phyloP scores from a whole-genome alignment of 164 flowering plant species.

The Chloranthus sessilifolius region DNA sequence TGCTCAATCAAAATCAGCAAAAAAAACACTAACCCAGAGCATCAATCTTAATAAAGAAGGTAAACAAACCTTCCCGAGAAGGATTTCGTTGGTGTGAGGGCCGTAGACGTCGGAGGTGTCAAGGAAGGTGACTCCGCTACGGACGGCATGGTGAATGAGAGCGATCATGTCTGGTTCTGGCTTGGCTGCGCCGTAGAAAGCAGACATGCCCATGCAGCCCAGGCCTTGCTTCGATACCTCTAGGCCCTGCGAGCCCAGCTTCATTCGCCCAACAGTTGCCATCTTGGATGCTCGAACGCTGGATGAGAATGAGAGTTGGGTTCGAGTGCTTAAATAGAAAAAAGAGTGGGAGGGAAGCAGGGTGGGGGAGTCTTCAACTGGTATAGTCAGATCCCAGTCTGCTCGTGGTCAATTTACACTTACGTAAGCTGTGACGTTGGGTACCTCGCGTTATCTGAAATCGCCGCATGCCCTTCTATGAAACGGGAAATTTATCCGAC shows the following conservation, averaged over 20 bases:
- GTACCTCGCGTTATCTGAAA: too few species aligned
- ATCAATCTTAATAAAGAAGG: neutral
- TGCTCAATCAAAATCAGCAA: neutral
- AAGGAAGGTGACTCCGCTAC: slow-evolving; percentile 26
- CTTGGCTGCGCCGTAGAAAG: slow-evolving; percentile 26
- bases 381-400: too few species aligned
- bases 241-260: slow-evolving; percentile 29
- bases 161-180: slow-evolving; percentile 28
- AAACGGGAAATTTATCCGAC: too few species aligned
- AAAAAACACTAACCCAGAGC: neutral
- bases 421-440: too few species aligned
- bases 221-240: slow-evolving; percentile 23
- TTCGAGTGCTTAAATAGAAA: too few species aligned
- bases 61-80: neutral
- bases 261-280: slow-evolving; percentile 24
- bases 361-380: too few species aligned
- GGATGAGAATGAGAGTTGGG: too few species aligned
- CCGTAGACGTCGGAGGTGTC: slow-evolving; percentile 35
- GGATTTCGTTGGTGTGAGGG: slow-evolving; percentile 29
- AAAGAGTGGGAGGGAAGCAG: too few species aligned
- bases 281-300: too few species aligned
- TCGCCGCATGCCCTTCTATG: too few species aligned
- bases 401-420: too few species aligned
- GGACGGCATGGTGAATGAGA: slow-evolving; percentile 24
- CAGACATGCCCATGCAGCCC: slow-evolving; percentile 34